phyloP scores from a whole-genome alignment of 352 stramenopile species.

The Phytophthora niederhauseri region DNA sequence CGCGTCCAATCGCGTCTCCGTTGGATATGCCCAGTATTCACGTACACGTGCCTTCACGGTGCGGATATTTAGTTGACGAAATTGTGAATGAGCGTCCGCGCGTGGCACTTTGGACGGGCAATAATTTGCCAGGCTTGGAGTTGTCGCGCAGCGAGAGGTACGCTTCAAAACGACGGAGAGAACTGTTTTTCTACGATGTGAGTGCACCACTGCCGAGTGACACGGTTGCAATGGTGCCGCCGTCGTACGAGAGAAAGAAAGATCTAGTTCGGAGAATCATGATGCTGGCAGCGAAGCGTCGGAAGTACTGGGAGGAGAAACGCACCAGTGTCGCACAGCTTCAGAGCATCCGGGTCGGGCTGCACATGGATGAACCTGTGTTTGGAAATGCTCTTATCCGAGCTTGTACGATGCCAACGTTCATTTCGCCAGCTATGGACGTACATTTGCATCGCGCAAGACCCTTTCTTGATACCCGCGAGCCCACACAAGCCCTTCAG shows the following conservation, averaged over 20 bases:
- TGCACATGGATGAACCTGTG: slow-evolving; percentile 53
- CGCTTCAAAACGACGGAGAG: slow-evolving; percentile 34
- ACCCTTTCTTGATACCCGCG: slow-evolving; percentile 23
- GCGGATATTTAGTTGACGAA: slow-evolving; percentile 52
- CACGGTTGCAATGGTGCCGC: slow-evolving; percentile 21
- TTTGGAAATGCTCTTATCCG: slow-evolving; percentile 53
- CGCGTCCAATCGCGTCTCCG: slow-evolving; percentile 95
- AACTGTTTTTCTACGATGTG: slow-evolving; percentile 58
- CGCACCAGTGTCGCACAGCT: slow-evolving; percentile 34
- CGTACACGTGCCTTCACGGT: slow-evolving; percentile 41
- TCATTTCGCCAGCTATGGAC: slow-evolving; percentile 81
- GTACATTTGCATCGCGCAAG: slow-evolving; percentile 51
- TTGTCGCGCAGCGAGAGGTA: slow-evolving; percentile 38
- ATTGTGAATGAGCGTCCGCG: slow-evolving; percentile 40
- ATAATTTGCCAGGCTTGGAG: slow-evolving; percentile 55
- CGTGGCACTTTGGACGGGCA: slow-evolving; percentile 46
- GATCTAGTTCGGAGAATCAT: slow-evolving; percentile 46
- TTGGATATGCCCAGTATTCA: slow-evolving; percentile 78
- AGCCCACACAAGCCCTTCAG: slow-evolving; percentile 50
- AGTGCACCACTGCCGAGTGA: slow-evolving; percentile 38
- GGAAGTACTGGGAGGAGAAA: slow-evolving; percentile 50
- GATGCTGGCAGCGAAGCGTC: slow-evolving; percentile 33
- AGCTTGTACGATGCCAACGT: slow-evolving; percentile 57
- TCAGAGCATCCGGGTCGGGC: slow-evolving; percentile 31
- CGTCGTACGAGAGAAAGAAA: slow-evolving; percentile 38